Evolutionary conservation across 441 rosid species (phyloP).

Genomic region (Kokia cookei): DNA sequence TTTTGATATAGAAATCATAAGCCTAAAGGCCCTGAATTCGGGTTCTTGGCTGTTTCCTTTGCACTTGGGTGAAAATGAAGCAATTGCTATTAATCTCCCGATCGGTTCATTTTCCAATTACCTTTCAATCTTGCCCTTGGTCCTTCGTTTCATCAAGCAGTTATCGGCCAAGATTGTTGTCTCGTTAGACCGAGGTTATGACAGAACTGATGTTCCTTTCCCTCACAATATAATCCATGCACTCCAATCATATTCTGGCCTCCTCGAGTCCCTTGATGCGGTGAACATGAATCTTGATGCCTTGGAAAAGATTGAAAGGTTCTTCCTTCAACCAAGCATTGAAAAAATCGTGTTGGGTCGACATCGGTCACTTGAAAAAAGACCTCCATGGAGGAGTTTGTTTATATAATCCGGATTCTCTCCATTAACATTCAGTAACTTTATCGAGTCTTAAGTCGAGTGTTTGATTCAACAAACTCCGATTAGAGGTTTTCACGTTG

Average conservation of each 20-base stretch:
- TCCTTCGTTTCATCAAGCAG: conserved; percentile 50
- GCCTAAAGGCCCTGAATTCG: conserved; percentile 41
- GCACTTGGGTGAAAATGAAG: conserved; percentile 27
- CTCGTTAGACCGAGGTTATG: conserved; percentile 62
- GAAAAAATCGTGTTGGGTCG: conserved; percentile 51
- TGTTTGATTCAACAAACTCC: conserved; percentile 47
- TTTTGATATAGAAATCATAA: conserved; percentile 50
- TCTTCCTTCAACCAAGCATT: conserved; percentile 46
- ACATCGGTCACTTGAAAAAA: conserved; percentile 33
- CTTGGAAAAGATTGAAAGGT: conserved; percentile 55
- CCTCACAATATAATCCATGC: conserved; percentile 52
- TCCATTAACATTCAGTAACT: conserved; percentile 48
- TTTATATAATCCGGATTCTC: conserved; percentile 54
- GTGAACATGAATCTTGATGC: conserved; percentile 40
- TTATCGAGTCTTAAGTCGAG: conserved; percentile 58
- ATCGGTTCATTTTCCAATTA: conserved; percentile 27
- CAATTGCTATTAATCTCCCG: conserved; percentile 57
- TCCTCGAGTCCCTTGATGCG: conserved; percentile 61
- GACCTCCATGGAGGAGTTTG: conserved; percentile 39
- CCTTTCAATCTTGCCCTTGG: conserved; percentile 37
- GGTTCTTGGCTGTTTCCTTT: conserved; percentile 33
- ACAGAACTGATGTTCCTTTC: conserved; percentile 51
- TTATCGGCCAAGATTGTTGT: conserved; percentile 61
- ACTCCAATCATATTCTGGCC: conserved; percentile 37
- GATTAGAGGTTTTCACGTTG: conserved; percentile 46